Evolutionary conservation across 805 yeast species (phyloP).

Genomic region (Ogataea ganodermae): DNA sequence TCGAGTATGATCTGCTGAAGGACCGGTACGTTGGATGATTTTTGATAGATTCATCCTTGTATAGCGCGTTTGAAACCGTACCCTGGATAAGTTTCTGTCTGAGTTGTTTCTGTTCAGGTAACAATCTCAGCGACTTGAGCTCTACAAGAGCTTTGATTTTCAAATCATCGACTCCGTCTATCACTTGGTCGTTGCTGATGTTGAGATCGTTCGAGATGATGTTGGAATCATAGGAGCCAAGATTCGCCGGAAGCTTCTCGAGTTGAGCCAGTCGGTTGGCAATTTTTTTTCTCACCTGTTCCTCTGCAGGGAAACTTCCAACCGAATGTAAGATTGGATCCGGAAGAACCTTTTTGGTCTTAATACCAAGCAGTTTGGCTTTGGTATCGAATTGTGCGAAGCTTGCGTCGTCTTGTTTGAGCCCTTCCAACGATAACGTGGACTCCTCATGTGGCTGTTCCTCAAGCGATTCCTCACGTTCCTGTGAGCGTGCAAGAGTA

Average conservation of each 20-base stretch:
- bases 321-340: constrained; percentile 44
- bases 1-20: constrained; percentile 67
- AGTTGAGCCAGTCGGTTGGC: constrained; percentile 59
- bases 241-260: constrained; percentile 66
- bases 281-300: constrained; percentile 53
- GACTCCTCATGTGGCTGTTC: constrained; percentile 6
- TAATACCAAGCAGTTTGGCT: constrained; percentile 45
- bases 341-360: constrained; percentile 28
- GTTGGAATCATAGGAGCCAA: constrained; percentile 57
- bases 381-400: constrained; percentile 37
- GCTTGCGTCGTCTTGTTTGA: constrained; percentile 17
- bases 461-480: background rate
- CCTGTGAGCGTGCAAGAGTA: constrained; percentile 25
- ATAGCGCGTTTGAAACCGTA: constrained; percentile 45
- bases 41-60: constrained; percentile 50
- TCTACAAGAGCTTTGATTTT: constrained; percentile 71
- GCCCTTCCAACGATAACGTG: background rate
- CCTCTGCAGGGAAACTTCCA: constrained; percentile 55
- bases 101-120: constrained; percentile 69
- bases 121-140: constrained; percentile 62
- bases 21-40: constrained; percentile 59
- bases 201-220: constrained; percentile 35
- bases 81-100: constrained; percentile 57
- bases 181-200: constrained; percentile 45
- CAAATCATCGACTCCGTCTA: constrained; percentile 52